Percentiles rank a stretch among this genome's conserved stretches.
Evolutionary conservation across 1,139 yeast species (phyloP).

Genomic region (Sugiyamaella pinicola): DNA sequence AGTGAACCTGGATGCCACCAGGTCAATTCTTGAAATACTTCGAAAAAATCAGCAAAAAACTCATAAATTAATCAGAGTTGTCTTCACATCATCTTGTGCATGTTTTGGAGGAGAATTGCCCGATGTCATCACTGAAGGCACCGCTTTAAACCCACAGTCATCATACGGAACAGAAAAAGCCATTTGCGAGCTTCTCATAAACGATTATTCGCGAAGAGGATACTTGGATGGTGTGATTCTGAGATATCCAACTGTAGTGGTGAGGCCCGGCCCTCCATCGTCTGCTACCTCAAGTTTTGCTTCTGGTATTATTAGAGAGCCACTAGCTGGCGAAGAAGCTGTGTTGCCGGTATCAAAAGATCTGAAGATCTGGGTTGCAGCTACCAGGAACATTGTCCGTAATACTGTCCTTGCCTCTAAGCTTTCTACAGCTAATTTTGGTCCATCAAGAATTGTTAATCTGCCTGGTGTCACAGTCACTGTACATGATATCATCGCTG

Average conservation of each 20-base stretch:
- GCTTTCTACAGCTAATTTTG: constrained; percentile 24
- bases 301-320: constrained; percentile 36
- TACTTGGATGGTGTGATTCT: constrained; percentile 31
- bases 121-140: constrained; percentile 27
- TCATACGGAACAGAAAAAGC: constrained; percentile 34
- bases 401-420: constrained; percentile 29
- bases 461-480: constrained; percentile 33
- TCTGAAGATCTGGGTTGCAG: constrained; percentile 30
- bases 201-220: constrained; percentile 33
- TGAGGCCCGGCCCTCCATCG: constrained; percentile 35
- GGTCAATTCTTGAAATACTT: constrained; percentile 29
- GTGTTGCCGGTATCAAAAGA: constrained; percentile 28
- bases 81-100: constrained; percentile 32
- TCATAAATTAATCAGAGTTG: constrained; percentile 24
- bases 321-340: constrained; percentile 27
- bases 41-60: constrained; percentile 20
- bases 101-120: constrained; percentile 33
- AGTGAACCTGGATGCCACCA: constrained; percentile 33
- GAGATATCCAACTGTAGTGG: constrained; percentile 33
- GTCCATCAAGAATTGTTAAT: constrained; percentile 29
- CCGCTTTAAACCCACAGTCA: constrained; percentile 32
- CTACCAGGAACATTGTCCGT: constrained; percentile 27
- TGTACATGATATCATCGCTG: constrained; percentile 33
- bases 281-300: constrained; percentile 35
- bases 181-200: constrained; percentile 30